phyloP scores from a whole-genome alignment of 139 green algal species.

The Pseudopediastrum boryanum region DNA sequence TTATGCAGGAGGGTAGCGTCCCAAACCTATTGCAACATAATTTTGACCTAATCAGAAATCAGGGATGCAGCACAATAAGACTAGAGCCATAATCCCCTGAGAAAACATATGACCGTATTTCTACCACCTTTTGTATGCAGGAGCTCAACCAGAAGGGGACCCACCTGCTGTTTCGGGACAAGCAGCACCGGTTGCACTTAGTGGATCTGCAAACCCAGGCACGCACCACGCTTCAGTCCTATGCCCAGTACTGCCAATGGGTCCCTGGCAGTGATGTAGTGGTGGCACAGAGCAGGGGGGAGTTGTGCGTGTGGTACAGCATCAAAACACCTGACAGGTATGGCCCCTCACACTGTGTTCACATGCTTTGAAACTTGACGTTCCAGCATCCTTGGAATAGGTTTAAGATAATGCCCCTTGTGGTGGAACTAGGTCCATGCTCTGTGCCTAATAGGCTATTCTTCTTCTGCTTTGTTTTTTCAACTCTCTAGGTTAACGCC shows the following conservation, averaged over 20 bases:
- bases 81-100: too few relatives aligned
- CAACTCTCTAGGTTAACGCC: too few relatives aligned
- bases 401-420: not conserved
- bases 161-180: slow-evolving; percentile 89
- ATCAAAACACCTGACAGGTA: slow-evolving; percentile 70
- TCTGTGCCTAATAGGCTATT: too few relatives aligned
- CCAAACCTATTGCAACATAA: too few relatives aligned
- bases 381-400: not conserved
- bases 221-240: slow-evolving; percentile 75
- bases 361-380: not conserved
- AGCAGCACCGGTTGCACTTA: slow-evolving; percentile 77
- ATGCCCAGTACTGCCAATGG: slow-evolving; percentile 86
- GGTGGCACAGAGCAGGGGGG: slow-evolving; percentile 76
- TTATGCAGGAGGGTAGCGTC: too few relatives aligned
- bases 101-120: too few relatives aligned
- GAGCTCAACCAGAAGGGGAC: slow-evolving; percentile 81
- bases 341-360: too few relatives aligned
- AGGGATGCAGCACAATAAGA: too few relatives aligned
- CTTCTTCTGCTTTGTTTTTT: too few relatives aligned
- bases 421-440: too few relatives aligned
- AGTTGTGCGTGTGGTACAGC: slow-evolving; percentile 88
- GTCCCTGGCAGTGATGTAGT: slow-evolving; percentile 81
- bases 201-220: slow-evolving; percentile 70
- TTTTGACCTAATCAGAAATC: too few relatives aligned
- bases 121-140: slow-evolving; percentile 30